Conservation (phyloP, 2,329 filamentous ascomycete genomes). For the Ophiobolus disseminans region DNA sequence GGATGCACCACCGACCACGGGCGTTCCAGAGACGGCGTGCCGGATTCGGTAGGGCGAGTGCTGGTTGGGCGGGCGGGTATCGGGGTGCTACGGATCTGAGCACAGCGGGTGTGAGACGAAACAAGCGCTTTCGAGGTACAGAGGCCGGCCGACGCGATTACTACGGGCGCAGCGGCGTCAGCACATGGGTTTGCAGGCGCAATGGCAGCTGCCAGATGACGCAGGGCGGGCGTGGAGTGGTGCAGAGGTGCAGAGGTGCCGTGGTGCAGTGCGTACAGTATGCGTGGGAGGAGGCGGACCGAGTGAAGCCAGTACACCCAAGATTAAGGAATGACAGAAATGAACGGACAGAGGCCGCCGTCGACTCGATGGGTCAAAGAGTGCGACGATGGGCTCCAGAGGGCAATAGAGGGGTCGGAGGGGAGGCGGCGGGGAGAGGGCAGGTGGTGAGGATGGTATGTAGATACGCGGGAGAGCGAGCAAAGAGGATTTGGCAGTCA, state of each 20-base stretch:
- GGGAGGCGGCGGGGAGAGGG: constrained; percentile 27
- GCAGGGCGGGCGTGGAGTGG: constrained; percentile 21
- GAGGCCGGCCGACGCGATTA: constrained; percentile 42
- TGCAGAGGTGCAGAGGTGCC: neutral
- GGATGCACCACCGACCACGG: constrained; percentile 30
- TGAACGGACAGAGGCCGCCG: constrained; percentile 48
- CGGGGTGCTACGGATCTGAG: constrained; percentile 39
- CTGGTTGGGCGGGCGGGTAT: constrained; percentile 33
- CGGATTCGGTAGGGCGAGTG: constrained; percentile 15
- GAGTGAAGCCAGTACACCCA: constrained; percentile 48
- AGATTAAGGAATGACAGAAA: constrained; percentile 49
- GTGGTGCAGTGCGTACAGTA: constrained; percentile 36
- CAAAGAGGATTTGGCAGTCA: constrained; percentile 3
- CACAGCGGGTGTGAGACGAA: constrained; percentile 47
- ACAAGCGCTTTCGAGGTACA: constrained; percentile 49
- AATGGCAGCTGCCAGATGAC: too few relatives aligned
- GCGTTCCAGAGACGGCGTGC: constrained; percentile 29
- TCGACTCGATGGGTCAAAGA: constrained; percentile 34
- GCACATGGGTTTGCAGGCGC: too few relatives aligned
- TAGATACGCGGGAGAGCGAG: constrained; percentile 21
- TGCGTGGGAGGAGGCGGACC: constrained; percentile 18
- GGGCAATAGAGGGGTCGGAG: constrained; percentile 24
- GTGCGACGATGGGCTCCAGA: constrained; percentile 45
- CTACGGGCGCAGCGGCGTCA: constrained; percentile 37
- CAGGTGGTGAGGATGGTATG: constrained; percentile 23